Evolutionary conservation across 257 asterid genomes (phyloP).

Genomic region (Jaltomata sinuosa): DNA sequence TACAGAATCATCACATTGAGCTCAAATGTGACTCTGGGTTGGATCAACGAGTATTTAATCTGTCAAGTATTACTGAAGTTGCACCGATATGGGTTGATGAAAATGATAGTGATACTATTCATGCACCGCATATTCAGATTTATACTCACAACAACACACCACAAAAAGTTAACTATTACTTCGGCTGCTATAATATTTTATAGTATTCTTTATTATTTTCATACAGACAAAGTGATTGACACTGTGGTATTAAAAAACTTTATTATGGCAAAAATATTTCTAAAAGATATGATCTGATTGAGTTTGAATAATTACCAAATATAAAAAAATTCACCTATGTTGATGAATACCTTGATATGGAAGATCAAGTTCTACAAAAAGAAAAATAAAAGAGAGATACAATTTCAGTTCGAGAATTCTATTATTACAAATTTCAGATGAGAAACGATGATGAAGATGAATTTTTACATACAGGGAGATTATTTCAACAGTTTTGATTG

Average conservation of each 20-base stretch:
- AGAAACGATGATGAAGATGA: background rate
- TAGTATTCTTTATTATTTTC: background rate
- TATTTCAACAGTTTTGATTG: background rate
- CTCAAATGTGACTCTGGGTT: background rate
- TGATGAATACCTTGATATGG: background rate
- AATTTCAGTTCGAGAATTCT: background rate
- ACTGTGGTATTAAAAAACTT: background rate
- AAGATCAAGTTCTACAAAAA: background rate
- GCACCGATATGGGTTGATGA: background rate
- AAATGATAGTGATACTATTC: background rate
- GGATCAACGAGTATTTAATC: background rate
- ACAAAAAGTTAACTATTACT: background rate
- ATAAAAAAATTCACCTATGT: background rate
- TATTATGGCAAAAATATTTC: background rate
- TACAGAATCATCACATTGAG: background rate
- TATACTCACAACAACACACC: background rate
- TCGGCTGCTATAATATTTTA: background rate
- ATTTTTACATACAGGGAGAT: background rate
- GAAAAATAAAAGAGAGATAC: background rate
- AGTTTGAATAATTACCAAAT: background rate
- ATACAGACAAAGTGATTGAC: background rate
- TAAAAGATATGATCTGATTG: background rate
- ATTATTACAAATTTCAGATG: background rate
- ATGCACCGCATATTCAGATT: background rate
- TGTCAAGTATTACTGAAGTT: background rate